Evolutionary conservation across 1,284 basidiomycete genomes (phyloP).

Genomic region (Thecaphora frezii): DNA sequence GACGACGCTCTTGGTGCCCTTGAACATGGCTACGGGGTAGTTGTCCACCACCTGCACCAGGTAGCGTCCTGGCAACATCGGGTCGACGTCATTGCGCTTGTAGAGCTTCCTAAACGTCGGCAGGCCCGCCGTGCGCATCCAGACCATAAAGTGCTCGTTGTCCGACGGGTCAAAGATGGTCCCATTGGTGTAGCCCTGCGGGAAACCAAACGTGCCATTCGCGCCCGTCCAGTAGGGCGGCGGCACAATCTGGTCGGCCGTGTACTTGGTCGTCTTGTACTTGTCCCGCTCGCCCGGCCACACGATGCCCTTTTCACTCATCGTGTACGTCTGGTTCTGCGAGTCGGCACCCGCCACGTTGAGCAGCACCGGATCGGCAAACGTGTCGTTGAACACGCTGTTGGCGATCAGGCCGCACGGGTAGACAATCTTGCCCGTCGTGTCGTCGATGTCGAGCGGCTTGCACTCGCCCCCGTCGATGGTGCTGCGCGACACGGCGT

Average conservation of each 20-base stretch:
- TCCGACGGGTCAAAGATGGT: constrained; percentile 73
- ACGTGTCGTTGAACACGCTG: constrained; percentile 95
- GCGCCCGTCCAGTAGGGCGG: constrained; percentile 79
- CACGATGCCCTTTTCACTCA: constrained; percentile 80
- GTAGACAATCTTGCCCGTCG: constrained; percentile 63
- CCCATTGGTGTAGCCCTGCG: constrained; percentile 70
- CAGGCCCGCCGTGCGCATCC: constrained; percentile 97
- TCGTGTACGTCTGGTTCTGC: constrained; percentile 66
- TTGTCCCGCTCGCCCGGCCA: constrained; percentile 93
- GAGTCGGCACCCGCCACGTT: constrained; percentile 65
- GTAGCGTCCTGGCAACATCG: constrained; percentile 76
- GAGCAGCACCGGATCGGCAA: constrained; percentile 68
- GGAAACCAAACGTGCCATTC: constrained; percentile 63
- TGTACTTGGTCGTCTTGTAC: constrained; percentile 65
- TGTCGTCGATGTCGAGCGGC: constrained; percentile 68
- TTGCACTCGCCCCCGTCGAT: constrained; percentile 75
- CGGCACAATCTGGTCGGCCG: constrained; percentile 71
- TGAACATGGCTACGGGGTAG: constrained; percentile 87
- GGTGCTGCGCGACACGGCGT: constrained; percentile 64
- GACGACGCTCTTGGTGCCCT: constrained; percentile 93
- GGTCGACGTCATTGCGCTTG: constrained; percentile 80
- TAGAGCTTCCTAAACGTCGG: constrained; percentile 96
- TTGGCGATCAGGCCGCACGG: constrained; percentile 98
- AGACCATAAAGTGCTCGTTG: constrained; percentile 97
- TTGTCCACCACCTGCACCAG: constrained; percentile 79